Percentiles rank a stretch among this genome's conserved stretches.
Evolutionary conservation across 306 rosid species (phyloP).

Genomic region (Castanea sativa): DNA sequence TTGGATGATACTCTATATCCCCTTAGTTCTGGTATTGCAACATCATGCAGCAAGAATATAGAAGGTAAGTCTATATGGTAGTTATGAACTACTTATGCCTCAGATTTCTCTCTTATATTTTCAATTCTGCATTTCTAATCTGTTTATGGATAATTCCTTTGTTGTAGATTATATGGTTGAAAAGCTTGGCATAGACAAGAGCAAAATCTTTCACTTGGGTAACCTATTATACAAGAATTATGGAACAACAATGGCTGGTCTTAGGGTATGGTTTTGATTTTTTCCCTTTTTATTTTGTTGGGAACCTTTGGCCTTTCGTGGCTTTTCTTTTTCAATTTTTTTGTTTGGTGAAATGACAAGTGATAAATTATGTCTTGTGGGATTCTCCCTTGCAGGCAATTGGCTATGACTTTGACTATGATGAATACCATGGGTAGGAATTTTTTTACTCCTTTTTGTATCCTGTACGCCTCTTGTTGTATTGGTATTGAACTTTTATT

Average conservation of each 20-base stretch:
- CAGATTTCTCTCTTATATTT: not conserved
- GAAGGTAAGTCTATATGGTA: constrained; percentile 45
- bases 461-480: not conserved
- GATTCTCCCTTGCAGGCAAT: constrained; percentile 59
- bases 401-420: constrained; percentile 92
- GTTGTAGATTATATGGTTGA: constrained; percentile 75
- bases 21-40: constrained; percentile 69
- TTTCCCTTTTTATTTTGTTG: not conserved
- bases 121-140: not conserved
- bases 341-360: not conserved
- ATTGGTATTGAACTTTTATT: not conserved
- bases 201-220: constrained; percentile 57
- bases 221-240: constrained; percentile 75
- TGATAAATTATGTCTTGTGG: not conserved
- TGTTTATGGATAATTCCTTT: constrained; percentile 1
- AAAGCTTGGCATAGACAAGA: constrained; percentile 76
- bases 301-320: no score
- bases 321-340: not conserved
- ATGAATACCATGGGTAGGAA: constrained; percentile 77
- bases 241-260: constrained; percentile 98
- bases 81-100: not conserved
- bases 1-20: constrained; percentile 94
- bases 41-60: constrained; percentile 62
- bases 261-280: constrained; percentile 56
- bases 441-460: not conserved